Percentiles rank a stretch among this genome's conserved stretches.
These are phyloP conservation scores for Saccharomyces jurei DNA, from an alignment of 805 yeast species.

Conservation along the genomic window DNA sequence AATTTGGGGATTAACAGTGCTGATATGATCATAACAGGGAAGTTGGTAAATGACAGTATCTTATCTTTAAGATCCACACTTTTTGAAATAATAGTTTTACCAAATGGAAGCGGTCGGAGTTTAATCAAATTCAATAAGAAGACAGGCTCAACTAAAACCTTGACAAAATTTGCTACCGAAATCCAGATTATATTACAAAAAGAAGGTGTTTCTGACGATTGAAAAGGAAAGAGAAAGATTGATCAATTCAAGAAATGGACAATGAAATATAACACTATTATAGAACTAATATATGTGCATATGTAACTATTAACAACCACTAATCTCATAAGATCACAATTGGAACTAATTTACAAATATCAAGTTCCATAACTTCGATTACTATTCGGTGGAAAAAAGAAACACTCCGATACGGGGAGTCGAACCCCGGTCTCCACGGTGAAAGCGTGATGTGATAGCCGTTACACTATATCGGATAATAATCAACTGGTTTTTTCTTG, in stretches of 20 bases:
- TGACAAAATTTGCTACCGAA: conserved; percentile 49
- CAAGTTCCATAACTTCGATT: not conserved
- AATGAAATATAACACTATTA: not conserved
- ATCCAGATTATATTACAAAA: conserved; percentile 53
- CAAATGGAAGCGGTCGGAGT: conserved; percentile 39
- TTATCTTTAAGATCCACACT: conserved; percentile 53
- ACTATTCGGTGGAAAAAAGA: not conserved
- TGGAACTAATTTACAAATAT: not conserved
- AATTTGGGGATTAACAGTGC: conserved; percentile 39
- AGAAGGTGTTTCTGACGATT: conserved; percentile 39
- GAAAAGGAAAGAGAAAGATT: not conserved
- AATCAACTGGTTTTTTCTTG: not conserved
- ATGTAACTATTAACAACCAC: not conserved
- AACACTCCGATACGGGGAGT: not conserved
- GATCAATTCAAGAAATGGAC: not conserved
- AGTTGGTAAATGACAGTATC: conserved; percentile 49
- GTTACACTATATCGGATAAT: not conserved
- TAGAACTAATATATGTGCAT: not conserved
- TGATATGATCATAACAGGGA: conserved; percentile 43
- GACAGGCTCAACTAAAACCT: conserved; percentile 55
- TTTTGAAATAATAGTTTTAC: conserved; percentile 44
- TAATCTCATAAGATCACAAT: not conserved
- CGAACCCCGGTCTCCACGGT: not conserved
- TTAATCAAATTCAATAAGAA: conserved; percentile 49
- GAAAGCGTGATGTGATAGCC: not conserved